Evolutionary conservation across 2,329 filamentous ascomycete species (phyloP).

Genomic region (Cordyceps cateniannulata): DNA sequence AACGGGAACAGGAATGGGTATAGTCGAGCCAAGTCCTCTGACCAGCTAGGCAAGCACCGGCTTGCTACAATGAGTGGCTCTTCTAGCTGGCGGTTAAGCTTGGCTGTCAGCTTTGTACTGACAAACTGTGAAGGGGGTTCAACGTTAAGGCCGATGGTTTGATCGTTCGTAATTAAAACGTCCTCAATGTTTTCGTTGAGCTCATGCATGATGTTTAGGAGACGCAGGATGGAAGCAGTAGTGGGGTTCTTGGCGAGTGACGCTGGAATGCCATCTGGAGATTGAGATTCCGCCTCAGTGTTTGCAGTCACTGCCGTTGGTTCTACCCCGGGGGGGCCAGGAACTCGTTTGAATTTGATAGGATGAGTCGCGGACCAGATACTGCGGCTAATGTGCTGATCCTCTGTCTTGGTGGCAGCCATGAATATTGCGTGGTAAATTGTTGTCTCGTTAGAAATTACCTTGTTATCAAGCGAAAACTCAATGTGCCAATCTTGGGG

Average conservation of each 20-base stretch:
- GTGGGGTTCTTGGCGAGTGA: constrained; percentile 78
- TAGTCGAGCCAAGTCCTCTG: constrained; percentile 83
- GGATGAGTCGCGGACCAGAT: constrained; percentile 89
- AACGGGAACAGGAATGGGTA: constrained; percentile 98
- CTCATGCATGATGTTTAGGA: constrained; percentile 86
- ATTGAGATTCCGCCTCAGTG: constrained; percentile 44
- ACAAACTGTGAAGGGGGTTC: constrained; percentile 92
- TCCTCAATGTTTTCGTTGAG: constrained; percentile 92
- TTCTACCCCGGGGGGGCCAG: constrained; percentile 74
- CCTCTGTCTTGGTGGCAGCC: constrained; percentile 43
- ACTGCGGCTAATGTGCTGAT: constrained; percentile 59
- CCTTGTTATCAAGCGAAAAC: constrained; percentile 79
- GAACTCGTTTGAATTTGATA: constrained; percentile 83
- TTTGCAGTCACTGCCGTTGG: constrained; percentile 50
- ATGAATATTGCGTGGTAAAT: constrained; percentile 92
- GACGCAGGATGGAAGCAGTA: constrained; percentile 77
- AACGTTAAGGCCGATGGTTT: constrained; percentile 61
- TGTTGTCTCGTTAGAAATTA: constrained; percentile 84
- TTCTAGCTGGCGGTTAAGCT: constrained; percentile 92
- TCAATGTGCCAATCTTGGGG: constrained; percentile 97
- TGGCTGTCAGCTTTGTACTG: constrained; percentile 96
- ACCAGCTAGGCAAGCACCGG: constrained; percentile 93
- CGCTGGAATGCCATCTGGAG: constrained; percentile 59
- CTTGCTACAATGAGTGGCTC: constrained; percentile 96
- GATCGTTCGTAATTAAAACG: constrained; percentile 67